Base-by-base conservation (phyloP, 768 basidiomycete genomes). In the Pisolithus microcarpus region DNA sequence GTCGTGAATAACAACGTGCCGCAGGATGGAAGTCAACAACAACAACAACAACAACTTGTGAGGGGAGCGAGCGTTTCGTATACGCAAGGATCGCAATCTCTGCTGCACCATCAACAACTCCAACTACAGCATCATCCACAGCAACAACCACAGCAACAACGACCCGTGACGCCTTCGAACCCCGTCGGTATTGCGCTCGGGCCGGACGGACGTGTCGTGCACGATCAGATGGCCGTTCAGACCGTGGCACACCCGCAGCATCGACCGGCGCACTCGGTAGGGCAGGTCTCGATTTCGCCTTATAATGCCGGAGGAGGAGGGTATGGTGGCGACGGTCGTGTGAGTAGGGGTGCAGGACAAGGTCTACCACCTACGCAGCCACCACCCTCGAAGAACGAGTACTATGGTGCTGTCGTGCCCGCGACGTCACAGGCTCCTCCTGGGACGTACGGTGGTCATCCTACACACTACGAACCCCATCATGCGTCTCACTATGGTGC, bases 111-210 rank as follows among this genome's bases (percentile, higher is more conserved):
- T 15, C 15, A 15, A 24, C 42, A 43, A 43, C 58, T 48, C 56
- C 55, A 46, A 46, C 44, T 30, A 21, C 44, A 46, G 16, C 39
- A 40, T 18, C 42, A 43, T 15, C 2, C 15, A 24, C 42, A 43
- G 23, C 58, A 49, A 56, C 55, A 34, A 19, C 44, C 26, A 34
- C 44, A 46, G 8, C 44, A 46, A 56, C 70, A 60, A 26, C 67
- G 71, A 38, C 78, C 85, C 1, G 75, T 84, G n/a, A 74, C 84
- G 13, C 89, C 85, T 51, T 85, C 85, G 28, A 90, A 86, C 52
- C 74, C 75, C n/a, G 75, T 90, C 4, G 91, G 93, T 3, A 94
- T 95, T 53, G 77, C 81, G 2, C 72, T 95, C 3, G 91, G 91
- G 56, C 82, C 85, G 0, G 79, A 73, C 52, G 93, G 92, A 7